Base-by-base conservation (phyloP, 352 stramenopile genomes). In the Plasmopara muralis region DNA sequence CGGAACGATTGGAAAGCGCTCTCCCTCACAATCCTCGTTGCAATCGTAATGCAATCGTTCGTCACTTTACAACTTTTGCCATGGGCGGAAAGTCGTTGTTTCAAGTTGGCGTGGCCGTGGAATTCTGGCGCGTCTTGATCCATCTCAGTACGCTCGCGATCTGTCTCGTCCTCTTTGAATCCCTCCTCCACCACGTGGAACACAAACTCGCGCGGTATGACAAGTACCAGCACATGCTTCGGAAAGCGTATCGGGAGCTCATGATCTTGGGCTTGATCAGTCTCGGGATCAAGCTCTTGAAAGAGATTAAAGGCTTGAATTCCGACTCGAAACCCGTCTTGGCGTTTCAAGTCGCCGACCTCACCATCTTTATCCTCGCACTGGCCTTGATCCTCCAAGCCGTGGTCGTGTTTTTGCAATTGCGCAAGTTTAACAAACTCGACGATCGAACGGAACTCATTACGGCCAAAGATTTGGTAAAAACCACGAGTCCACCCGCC, bases 181-280 rank as follows among this genome's bases (percentile, higher is more conserved):
- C 48, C 2, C 35, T 28, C 10, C 55, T 85, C 39, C 74, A 88
- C 42, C 34, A 54, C n/a, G 54, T 84, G 6, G 66, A 76, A 35
- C 68, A 83, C 51, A 62, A 76, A 39, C 50, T 85, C n/a, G 47
- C 66, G 2, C 57, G 50, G 29, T 80, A 73, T 50, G 68, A 70
- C 40, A 88, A 85, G 60, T 88, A 85, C 49, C 53, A 82, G 45
- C 68, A 85, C 37, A 88, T 88, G 65, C 58, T 86, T 29, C 76
- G 66, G 18, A 87, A 87, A 46, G 66, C 63, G 7, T 86, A 73
- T 48, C 49, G 66, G 57, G 75, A 86, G 30, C 65, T 86, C 29
- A 84, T 84, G 75, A 51, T 84, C 14, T 62, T 86, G 2, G 75
- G 75, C 0, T 47, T 86, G 20, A 57, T 86, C n/a, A 71, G 70